Conservation (phyloP, 1,284 basidiomycete genomes). For the Cryptococcus neoformans region DNA sequence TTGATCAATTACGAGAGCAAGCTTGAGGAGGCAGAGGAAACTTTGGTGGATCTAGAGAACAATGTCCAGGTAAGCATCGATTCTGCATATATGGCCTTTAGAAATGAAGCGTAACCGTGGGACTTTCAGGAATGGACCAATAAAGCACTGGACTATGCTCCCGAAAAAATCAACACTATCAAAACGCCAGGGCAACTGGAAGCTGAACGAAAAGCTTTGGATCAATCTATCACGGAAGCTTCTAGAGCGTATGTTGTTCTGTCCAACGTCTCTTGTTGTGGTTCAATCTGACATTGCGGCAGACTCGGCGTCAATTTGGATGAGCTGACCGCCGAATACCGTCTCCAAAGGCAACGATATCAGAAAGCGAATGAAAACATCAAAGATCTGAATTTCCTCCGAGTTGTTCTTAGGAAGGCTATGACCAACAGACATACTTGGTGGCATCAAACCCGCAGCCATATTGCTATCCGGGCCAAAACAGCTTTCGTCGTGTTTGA, state of each 20-base stretch:
- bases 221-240: constrained; percentile 65
- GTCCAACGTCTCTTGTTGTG: too few relatives aligned
- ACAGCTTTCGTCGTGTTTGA: constrained; percentile 78
- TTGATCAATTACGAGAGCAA: neutral
- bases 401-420: constrained; percentile 38
- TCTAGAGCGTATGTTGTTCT: constrained; percentile 59
- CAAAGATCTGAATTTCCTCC: constrained; percentile 10
- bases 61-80: neutral
- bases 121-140: constrained; percentile 17
- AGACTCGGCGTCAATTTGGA: constrained; percentile 76
- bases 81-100: neutral
- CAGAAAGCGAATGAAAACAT: constrained; percentile 1
- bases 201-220: constrained; percentile 61
- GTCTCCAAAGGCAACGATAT: constrained; percentile 23
- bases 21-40: neutral
- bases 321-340: constrained; percentile 67
- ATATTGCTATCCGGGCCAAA: constrained; percentile 81
- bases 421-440: constrained; percentile 59
- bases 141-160: constrained; percentile 50
- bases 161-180: constrained; percentile 56
- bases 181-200: constrained; percentile 60
- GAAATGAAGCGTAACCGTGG: neutral
- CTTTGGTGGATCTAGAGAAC: neutral
- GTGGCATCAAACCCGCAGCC: constrained; percentile 84
- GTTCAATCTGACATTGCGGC: neutral